Conservation (phyloP, 177 flowering plant species). For the Vitis hybrid region DNA sequence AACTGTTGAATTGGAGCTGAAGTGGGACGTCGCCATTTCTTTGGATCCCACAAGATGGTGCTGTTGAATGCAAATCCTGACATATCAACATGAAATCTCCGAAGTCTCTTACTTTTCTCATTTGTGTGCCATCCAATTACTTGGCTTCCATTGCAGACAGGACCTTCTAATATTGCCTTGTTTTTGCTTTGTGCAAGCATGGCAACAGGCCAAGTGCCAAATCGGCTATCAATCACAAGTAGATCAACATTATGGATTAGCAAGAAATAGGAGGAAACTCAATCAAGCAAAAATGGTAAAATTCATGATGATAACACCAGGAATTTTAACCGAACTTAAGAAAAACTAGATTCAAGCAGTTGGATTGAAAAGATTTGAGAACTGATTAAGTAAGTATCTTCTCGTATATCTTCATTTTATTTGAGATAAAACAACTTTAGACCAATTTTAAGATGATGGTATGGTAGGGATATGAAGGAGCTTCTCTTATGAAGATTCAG, state of each 20-base stretch:
- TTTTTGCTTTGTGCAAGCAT: conserved; percentile 90
- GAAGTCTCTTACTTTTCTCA: conserved; percentile 87
- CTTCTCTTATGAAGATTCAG: too few species aligned
- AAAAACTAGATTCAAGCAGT: too few species aligned
- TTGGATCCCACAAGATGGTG: conserved; percentile 93
- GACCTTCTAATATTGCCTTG: conserved; percentile 90
- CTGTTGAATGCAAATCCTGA: conserved; percentile 99
- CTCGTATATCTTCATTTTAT: too few species aligned
- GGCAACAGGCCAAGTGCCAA: conserved; percentile 99
- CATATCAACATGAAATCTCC: conserved; percentile 98
- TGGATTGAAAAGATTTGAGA: background rate
- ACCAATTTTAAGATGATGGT: too few species aligned
- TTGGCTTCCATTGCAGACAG: conserved; percentile 89
- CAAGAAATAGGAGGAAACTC: conserved; percentile 3
- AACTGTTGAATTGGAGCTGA: conserved; percentile 67
- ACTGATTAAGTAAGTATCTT: background rate
- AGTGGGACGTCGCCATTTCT: conserved; percentile 75
- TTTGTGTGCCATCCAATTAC: conserved; percentile 99
- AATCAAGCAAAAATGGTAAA: background rate
- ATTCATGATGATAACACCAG: background rate
- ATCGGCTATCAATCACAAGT: conserved; percentile 50
- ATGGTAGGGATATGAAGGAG: too few species aligned
- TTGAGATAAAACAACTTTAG: too few species aligned
- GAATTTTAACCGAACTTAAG: background rate
- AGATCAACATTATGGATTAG: background rate